These are phyloP conservation scores for Podospora pseudocomata DNA, from an alignment of 495 filamentous ascomycete genomes.

Conservation along the genomic window DNA sequence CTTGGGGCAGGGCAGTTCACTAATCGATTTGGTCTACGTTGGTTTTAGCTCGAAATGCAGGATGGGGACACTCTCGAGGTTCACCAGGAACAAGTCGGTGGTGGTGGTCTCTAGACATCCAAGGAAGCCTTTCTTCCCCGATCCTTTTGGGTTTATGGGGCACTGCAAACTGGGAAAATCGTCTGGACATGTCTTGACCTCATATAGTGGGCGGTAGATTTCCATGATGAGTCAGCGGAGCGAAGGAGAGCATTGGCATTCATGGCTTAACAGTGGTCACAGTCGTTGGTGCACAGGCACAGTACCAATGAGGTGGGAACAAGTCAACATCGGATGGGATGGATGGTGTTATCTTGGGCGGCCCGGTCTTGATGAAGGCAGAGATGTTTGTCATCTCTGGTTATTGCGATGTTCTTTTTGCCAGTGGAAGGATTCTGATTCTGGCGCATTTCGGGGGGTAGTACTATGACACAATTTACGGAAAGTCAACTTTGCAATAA, in stretches of 20 bases:
- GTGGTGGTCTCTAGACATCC: constrained; percentile 53
- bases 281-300: not conserved
- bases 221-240: not conserved
- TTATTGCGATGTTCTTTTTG: constrained; percentile 6
- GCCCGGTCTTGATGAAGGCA: not conserved
- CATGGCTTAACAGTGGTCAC: not conserved
- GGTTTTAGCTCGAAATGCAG: constrained; percentile 81
- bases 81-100: constrained; percentile 91
- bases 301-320: not conserved
- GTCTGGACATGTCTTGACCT: not conserved
- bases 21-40: not conserved
- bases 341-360: constrained; percentile 2
- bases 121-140: not conserved
- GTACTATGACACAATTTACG: constrained; percentile 7
- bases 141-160: not conserved
- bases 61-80: constrained; percentile 97
- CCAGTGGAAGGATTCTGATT: not conserved
- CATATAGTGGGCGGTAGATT: not conserved
- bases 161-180: not conserved
- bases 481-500: not conserved
- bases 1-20: constrained; percentile 5
- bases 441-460: constrained; percentile 13
- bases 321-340: not conserved
- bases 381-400: not conserved
- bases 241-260: not conserved